phyloP scores from a whole-genome alignment of 495 filamentous ascomycete genomes.

The Daldinia loculata region DNA sequence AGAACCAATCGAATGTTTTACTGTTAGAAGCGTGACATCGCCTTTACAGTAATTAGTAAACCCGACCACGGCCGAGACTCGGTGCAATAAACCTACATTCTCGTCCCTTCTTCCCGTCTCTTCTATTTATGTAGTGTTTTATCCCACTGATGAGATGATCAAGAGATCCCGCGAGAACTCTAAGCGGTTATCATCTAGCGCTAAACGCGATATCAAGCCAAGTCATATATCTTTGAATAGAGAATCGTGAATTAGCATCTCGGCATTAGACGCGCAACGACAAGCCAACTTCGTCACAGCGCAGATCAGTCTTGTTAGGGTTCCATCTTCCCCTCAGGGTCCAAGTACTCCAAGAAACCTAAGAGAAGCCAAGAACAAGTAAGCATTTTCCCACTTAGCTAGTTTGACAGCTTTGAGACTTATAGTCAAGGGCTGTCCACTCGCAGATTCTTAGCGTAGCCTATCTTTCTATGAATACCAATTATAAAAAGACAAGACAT shows the following conservation, averaged over 20 bases:
- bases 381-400: constrained; percentile 13
- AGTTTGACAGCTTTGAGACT: neutral
- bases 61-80: constrained; percentile 19
- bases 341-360: constrained; percentile 4
- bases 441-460: neutral
- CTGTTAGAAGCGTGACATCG: constrained; percentile 26
- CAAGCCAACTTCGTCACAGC: constrained; percentile 11
- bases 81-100: constrained; percentile 14
- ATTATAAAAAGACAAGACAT: neutral
- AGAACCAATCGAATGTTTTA: constrained; percentile 35
- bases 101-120: constrained; percentile 12
- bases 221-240: neutral
- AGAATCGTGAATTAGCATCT: neutral
- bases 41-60: constrained; percentile 14
- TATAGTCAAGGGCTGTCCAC: neutral
- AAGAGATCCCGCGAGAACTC: constrained; percentile 9
- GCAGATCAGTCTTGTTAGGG: constrained; percentile 14
- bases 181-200: neutral
- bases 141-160: constrained; percentile 19
- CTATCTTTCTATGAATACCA: neutral
- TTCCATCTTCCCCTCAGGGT: constrained; percentile 11
- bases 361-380: constrained; percentile 29
- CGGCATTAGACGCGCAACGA: constrained; percentile 9
- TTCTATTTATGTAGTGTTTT: constrained; percentile 30
- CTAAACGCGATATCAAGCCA: neutral